These are phyloP conservation scores for Castanospermum australe DNA, from an alignment of 306 rosid species.

Conservation along the genomic window DNA sequence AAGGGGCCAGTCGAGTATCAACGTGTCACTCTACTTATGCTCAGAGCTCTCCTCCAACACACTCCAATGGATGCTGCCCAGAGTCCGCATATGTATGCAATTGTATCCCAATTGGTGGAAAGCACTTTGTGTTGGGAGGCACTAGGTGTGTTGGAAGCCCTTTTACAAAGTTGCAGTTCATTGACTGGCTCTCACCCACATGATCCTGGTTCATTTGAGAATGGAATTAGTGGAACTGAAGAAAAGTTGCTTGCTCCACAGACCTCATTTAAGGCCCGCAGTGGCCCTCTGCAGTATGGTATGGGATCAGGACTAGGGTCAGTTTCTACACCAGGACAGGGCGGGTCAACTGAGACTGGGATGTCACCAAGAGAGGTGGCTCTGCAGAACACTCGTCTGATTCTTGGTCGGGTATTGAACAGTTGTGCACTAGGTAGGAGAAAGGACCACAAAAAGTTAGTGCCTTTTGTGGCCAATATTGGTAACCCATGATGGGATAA, in stretches of 20 bases:
- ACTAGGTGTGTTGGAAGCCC: conserved; percentile 93
- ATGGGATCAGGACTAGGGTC: conserved; percentile 48
- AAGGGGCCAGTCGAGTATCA: conserved; percentile 96
- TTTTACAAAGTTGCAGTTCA: conserved; percentile 95
- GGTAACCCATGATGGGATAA: conserved; percentile 61
- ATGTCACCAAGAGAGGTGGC: conserved; percentile 71
- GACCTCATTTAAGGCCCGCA: conserved; percentile 90
- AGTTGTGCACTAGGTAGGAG: conserved; percentile 84
- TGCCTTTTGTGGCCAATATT: conserved; percentile 82
- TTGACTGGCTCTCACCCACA: conserved; percentile 77
- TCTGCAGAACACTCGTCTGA: conserved; percentile 87
- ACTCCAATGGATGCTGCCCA: conserved; percentile 98
- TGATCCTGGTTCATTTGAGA: conserved; percentile 68
- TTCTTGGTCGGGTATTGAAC: conserved; percentile 83
- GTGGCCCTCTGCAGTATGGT: conserved; percentile 87
- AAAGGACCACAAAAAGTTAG: conserved; percentile 82
- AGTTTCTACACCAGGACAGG: conserved; percentile 39
- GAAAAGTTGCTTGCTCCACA: conserved; percentile 85
- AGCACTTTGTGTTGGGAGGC: conserved; percentile 99
- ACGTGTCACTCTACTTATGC: conserved; percentile 90
- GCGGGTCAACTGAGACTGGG: conserved; percentile 58
- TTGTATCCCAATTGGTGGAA: conserved; percentile 95
- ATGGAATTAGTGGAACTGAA: conserved; percentile 62
- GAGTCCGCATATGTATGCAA: conserved; percentile 96
- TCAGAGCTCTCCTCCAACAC: conserved; percentile 95